Evolutionary conservation across 129 eudicot genomes (phyloP).

Genomic region (Smallanthus sonchifolius): DNA sequence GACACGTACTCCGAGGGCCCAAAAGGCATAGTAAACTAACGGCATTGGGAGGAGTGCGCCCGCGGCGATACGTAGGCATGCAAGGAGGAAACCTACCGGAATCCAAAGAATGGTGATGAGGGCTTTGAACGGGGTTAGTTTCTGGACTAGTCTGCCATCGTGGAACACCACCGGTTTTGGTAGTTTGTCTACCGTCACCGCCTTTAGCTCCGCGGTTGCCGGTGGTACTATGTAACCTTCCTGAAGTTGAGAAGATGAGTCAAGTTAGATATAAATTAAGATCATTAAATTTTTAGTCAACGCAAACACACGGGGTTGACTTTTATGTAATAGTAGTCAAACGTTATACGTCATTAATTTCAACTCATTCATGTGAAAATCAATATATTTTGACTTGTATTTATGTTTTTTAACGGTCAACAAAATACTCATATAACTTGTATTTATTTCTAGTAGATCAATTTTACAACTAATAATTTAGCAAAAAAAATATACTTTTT

Average conservation of each 20-base stretch:
- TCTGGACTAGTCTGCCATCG: conserved; percentile 65
- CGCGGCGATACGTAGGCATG: conserved; percentile 58
- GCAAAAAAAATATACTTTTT: too few species aligned
- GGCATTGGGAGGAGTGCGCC: conserved; percentile 71
- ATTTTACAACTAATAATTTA: too few species aligned
- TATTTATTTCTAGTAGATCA: not conserved
- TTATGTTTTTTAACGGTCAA: too few species aligned
- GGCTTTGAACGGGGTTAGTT: conserved; percentile 53
- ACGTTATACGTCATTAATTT: not conserved
- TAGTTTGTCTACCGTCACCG: conserved; percentile 52
- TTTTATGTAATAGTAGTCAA: not conserved
- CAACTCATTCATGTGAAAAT: not conserved
- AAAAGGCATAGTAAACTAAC: conserved; percentile 52
- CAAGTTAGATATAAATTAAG: not conserved
- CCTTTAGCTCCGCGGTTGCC: conserved; percentile 31
- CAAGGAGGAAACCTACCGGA: conserved; percentile 56
- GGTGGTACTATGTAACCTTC: conserved; percentile 63
- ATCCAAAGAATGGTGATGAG: conserved; percentile 58
- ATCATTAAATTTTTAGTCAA: conserved; percentile 19
- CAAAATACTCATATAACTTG: too few species aligned
- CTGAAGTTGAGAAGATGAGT: conserved; percentile 21
- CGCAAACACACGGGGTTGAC: not conserved
- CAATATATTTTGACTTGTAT: not conserved
- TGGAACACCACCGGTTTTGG: conserved; percentile 70
- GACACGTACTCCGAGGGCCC: conserved; percentile 66